phyloP scores from a whole-genome alignment of 2,329 filamentous ascomycete genomes.

The Lasiodiplodia citricola region DNA sequence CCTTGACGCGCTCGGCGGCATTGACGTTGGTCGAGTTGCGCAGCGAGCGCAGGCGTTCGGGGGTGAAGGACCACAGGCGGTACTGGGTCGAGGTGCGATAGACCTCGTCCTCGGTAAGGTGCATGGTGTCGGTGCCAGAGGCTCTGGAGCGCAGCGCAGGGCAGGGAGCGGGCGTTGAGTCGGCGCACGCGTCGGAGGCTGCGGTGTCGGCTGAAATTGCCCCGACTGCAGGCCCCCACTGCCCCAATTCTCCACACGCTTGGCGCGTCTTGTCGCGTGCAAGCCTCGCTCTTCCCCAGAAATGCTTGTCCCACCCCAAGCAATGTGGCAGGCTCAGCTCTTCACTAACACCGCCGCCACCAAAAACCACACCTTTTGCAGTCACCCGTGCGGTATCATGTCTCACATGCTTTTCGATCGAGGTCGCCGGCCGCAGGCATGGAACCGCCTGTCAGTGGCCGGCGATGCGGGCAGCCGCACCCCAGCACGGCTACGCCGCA shows the following conservation, averaged over 20 bases:
- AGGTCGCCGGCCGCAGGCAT: too few relatives aligned
- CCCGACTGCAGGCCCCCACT: neutral
- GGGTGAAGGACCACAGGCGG: constrained; percentile 89
- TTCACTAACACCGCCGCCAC: neutral
- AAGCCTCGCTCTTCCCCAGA: neutral
- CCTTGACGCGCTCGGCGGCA: constrained; percentile 71
- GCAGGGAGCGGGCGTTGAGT: constrained; percentile 15
- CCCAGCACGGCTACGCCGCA: constrained; percentile 9
- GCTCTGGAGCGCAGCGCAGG: neutral
- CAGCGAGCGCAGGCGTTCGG: constrained; percentile 70
- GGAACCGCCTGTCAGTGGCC: neutral
- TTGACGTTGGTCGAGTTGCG: constrained; percentile 80
- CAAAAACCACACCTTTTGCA: neutral
- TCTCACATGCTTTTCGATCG: neutral
- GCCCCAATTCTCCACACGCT: neutral
- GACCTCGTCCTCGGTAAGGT: constrained; percentile 83
- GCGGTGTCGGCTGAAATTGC: constrained; percentile 4
- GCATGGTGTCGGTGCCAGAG: constrained; percentile 34
- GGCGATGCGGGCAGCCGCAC: neutral
- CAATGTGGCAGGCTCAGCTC: neutral
- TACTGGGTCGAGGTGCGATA: constrained; percentile 92
- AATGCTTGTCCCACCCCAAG: constrained; percentile 12
- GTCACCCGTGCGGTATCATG: neutral
- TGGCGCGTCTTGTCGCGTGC: constrained; percentile 9
- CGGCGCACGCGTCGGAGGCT: constrained; percentile 2